Evolutionary conservation across 805 yeast species (phyloP), one percentile per base, ranked within the genome.

Genomic region (Yarrowia sp.): DNA sequence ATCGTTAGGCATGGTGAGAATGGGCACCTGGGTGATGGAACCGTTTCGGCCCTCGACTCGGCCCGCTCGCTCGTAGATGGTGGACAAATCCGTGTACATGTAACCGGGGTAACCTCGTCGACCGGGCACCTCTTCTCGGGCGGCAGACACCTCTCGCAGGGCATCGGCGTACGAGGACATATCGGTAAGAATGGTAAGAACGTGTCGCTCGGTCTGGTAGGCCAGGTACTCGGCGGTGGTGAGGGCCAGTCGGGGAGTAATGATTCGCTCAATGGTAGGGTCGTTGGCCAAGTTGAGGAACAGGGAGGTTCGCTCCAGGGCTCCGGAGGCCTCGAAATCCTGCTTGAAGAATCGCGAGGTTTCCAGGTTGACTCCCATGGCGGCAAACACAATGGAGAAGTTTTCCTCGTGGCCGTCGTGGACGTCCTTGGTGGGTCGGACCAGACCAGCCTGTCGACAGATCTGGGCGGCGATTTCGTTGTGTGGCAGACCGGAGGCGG

Each of bases 51-150:
- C 99, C 81, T 95, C 99, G 68, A 95, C 98, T 83, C 99, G 90
- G 78, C 99, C 99, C 51, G 99, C 99, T 83, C 99, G 90, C 82
- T 95, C 99, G 79, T 95, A 95, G 74, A 95, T 92, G 62, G 98
- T 95, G 61, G 98, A 90, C 83, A 95, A 90, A 88, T 95, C 99
- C 54, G 99, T 95, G 82, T 95, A 95, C 99, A 95, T 95, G 79
- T 95, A 95, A 89, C 99, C 99, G 69, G 99, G 99, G 80, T 95
- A 95, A 83, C 99, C 99, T 87, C 99, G 92, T 85, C 99, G 92
- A 84, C 99, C 99, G 76, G 99, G 99, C 52, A 95, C 99, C 81
- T 96, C 99, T 81, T 95, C 99, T 84, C 99, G 92, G 56, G 99
- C 99, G 67, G 99, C 99, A 68, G 98, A 92, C 61, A 95, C 99